Evolutionary conservation across 805 yeast genomes (phyloP), one percentile per base, ranked within the genome.

Genomic region (Zygotorulaspora danielsina): DNA sequence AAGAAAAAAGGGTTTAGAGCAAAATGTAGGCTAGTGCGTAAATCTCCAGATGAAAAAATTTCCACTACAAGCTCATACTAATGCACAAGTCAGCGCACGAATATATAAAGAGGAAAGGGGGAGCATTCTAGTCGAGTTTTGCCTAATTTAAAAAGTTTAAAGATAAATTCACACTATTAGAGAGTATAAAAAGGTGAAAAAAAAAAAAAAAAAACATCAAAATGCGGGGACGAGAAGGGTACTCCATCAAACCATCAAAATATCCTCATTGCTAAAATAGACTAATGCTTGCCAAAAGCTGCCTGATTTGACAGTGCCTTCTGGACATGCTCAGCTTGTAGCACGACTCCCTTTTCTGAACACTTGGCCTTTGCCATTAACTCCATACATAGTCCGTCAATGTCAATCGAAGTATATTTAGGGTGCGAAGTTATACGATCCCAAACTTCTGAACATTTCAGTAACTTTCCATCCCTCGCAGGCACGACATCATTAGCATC

Each of bases 351-450:
- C 39, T 72, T 68, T 57, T 90, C 97, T 10, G 95, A 82, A 68
- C 98, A 93, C 65, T 87, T 88, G 8, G 97, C 98, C 72, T 90
- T 93, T 26, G 80, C 65, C 64, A 90, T 84, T 58, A 93, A 72
- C 66, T 93, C 98, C 31, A 67, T 59, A 72, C 98, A 93, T 59
- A 93, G 73, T 2, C 96, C 94, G 58, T 90, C 97, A 49, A 93
- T 89, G 62, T 93, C 98, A 38, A 93, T 71, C 44, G 89, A 96
- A 4, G 93, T 79, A 63, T 89, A 93, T 58, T 83, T 78, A 22
- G 98, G 97, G 70, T 93, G 97, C 16, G 93, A 65, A 2, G 96
- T 84, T 26, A 93, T 83, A 56, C 97, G 75, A 63, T 90, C 97
- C 98, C 98, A 93, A 11, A 90, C 82, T 51, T 88, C 96, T 0